Evolutionary conservation across 768 basidiomycete genomes (phyloP), one percentile per base, ranked within the genome.

Genomic region (Vararia minispora): DNA sequence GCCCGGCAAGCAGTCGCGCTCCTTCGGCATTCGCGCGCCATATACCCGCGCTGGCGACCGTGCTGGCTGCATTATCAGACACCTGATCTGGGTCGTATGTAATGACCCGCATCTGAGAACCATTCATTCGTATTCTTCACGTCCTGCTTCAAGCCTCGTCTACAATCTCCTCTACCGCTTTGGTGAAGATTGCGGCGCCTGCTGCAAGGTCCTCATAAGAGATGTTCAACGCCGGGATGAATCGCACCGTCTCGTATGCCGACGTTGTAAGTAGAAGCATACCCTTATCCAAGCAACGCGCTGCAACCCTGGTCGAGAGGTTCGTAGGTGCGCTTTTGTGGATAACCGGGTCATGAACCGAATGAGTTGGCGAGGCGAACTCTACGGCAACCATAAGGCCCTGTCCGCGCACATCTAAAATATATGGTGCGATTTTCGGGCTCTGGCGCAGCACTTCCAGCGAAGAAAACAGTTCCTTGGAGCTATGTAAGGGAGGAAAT

Each of bases 221-320:
- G 45, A 94, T 73, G 54, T 88, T 92, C 50, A 97, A 59, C 12
- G 94, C 75, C 4, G 94, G 94, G 51, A 98, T 97, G 66, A 98
- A 95, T 52, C 91, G 68, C 41, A 95, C 64, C 11, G 82, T 81
- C 56, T 92, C 83, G 56, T 84, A 92, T 18, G 86, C 69, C 35
- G 83, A 87, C 18, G 92, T 95, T 10, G 92, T 94, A 41, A 97
- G 65, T 28, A 94, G 73, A 34, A 95, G 56, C 65, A 97, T 60
- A 16, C 86, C 89, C 55, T 85, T 80, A 55, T 90, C 84, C 44
- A 88, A 66, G 58, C 91, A 95, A 51, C 72, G 76, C 53, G 75
- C 74, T 43, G 83, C 71, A 7, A 95, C 73, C 21, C 79, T 69
- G 35, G 65, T 64, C 3, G 89, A 80, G 41, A 91, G 62, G 53